Evolutionary conservation across 2,329 filamentous ascomycete species (phyloP), one percentile per base, ranked within the genome.

Genomic region (Fusarium mexicanum): DNA sequence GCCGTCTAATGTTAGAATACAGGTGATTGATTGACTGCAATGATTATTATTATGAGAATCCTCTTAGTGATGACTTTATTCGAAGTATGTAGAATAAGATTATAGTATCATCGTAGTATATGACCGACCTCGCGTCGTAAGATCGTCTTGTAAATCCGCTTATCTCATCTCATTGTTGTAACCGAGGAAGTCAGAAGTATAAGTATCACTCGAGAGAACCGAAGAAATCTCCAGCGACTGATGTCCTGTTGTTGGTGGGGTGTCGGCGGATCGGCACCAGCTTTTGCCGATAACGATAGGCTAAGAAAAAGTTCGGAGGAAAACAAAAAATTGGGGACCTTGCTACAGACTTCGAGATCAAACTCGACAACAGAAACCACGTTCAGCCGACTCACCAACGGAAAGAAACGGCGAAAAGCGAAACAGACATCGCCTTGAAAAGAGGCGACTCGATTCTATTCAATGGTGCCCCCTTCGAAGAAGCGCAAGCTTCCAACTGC

Each of bases 401-500:
- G 38, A n/a, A 57, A 26, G 41, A 46, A 35, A 63, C 69, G 35
- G 24, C 17, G 18, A 13, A 44, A 13, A 12, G 62, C 24, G 61
- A 46, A 46, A 61, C 7, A n/a, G 29, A 20, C 6, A 53, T 31
- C 63, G 75, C 67, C 69, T 67, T 37, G 11, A 13, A 3, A 14
- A 55, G n/a, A 66, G 71, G 71, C 67, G 35, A 61, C 13, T 41
- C 38, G 17, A 20, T n/a, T 24, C 22, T 7, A 53, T 63, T 64
- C 73, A 65, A 84, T 84, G 83, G 77, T 72, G 3, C 76, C 79
- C 11, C 77, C 77, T 33, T 76, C 78, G 37, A 83, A 81, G 67
- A 84, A 84, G 79, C 83, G 83, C 74, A 84, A 84, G 81, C 81
- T 82, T 73, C 79, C 79, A 24, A 62, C 78, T 24, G 60, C 79